A percentile compares a stretch with the other conserved stretches of the same genome.
phyloP scores from a whole-genome alignment of 768 basidiomycete genomes.

The Mycena sanguinolenta region DNA sequence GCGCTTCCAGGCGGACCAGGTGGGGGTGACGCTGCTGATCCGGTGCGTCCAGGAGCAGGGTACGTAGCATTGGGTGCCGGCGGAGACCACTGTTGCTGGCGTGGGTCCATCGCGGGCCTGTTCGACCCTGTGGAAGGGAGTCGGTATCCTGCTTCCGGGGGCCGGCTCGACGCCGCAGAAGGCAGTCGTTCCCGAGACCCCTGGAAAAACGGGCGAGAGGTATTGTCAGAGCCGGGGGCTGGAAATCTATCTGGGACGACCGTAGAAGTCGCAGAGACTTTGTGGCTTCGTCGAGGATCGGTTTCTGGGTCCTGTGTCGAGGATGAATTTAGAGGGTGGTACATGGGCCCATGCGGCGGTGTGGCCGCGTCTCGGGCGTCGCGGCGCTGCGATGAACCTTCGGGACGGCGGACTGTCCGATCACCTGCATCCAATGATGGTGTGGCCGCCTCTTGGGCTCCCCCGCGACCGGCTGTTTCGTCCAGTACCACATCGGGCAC shows the following conservation, averaged over 20 bases:
- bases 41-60: too few relatives aligned
- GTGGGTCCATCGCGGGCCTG: too few relatives aligned
- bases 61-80: too few relatives aligned
- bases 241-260: constrained; percentile 1
- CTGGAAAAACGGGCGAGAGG: not conserved
- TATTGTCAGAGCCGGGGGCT: not conserved
- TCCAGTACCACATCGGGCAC: not conserved
- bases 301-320: constrained; percentile 11
- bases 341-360: not conserved
- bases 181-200: not conserved
- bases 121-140: constrained; percentile 2
- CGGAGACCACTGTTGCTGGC: too few relatives aligned
- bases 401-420: too few relatives aligned
- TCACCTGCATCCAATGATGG: too few relatives aligned
- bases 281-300: constrained; percentile 15
- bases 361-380: not conserved
- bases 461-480: not conserved
- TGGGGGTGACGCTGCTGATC: too few relatives aligned
- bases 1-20: too few relatives aligned
- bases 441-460: too few relatives aligned
- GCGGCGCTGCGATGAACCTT: not conserved
- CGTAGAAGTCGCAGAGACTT: constrained; percentile 28
- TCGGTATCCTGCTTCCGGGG: not conserved
- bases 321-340: constrained; percentile 8
- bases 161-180: not conserved